Conservation (phyloP, 1,284 basidiomycete species). For the Puccinia triticina region DNA sequence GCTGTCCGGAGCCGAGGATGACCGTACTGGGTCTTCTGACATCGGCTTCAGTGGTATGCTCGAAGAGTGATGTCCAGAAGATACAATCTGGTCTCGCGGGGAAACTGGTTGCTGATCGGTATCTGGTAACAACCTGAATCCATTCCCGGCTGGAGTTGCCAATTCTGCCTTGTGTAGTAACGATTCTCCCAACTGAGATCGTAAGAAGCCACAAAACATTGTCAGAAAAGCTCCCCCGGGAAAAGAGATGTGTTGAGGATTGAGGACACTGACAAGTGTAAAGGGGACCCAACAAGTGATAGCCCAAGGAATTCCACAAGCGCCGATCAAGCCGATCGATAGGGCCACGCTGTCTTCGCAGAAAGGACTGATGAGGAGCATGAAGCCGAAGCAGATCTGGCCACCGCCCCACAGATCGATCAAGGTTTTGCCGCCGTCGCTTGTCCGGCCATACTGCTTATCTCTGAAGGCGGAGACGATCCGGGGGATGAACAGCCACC, state of each 20-base stretch:
- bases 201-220: constrained; percentile 30
- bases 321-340: constrained; percentile 55
- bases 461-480: neutral
- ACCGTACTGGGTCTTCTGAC: neutral
- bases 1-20: neutral
- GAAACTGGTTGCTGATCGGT: neutral
- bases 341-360: constrained; percentile 7
- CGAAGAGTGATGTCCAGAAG: neutral
- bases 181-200: constrained; percentile 10
- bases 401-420: constrained; percentile 15
- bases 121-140: neutral
- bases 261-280: constrained; percentile 56
- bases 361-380: constrained; percentile 20
- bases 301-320: constrained; percentile 59
- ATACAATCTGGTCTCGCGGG: neutral
- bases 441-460: neutral
- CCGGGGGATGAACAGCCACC: constrained; percentile 55
- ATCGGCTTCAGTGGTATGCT: neutral
- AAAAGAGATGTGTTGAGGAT: neutral
- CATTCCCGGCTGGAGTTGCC: neutral
- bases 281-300: constrained; percentile 59
- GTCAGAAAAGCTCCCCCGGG: neutral
- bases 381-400: neutral
- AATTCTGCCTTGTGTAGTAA: constrained; percentile 14
- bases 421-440: neutral